Conservation (phyloP, 192 early-diverging fungal genomes). For the Dissophora globulifera region DNA sequence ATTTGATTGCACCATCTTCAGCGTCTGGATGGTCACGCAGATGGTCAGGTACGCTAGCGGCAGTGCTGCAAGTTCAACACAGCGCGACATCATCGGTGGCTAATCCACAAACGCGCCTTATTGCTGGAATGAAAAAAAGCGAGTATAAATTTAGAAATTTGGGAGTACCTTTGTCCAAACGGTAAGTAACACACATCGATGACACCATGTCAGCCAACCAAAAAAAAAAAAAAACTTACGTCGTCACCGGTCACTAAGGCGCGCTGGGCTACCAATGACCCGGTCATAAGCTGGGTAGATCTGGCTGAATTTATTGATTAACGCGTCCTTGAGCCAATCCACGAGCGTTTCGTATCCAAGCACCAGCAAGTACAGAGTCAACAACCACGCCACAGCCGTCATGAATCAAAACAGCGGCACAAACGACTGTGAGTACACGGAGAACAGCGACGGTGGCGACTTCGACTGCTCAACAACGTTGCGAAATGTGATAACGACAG, state of each 20-base stretch:
- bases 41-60: constrained; percentile 82
- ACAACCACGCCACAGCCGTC: constrained; percentile 70
- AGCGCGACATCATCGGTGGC: constrained; percentile 76
- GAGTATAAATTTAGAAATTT: no score
- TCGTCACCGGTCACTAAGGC: constrained; percentile 52
- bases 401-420: constrained; percentile 71
- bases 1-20: constrained; percentile 35
- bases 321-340: constrained; percentile 98
- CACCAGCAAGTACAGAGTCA: constrained; percentile 89
- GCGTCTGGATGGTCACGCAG: constrained; percentile 62
- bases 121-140: no score
- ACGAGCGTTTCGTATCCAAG: constrained; percentile 90
- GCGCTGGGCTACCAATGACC: constrained; percentile 65
- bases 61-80: constrained; percentile 85
- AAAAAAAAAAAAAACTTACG: no score
- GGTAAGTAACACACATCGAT: no score
- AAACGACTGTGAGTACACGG: constrained; percentile 68
- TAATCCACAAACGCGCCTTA: constrained; percentile 62
- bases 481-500: constrained; percentile 88
- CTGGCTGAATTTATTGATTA: constrained; percentile 95
- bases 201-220: no score
- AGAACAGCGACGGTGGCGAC: constrained; percentile 70
- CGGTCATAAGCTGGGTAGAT: constrained; percentile 88
- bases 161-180: no score
- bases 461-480: constrained; percentile 90